Percentiles rank a stretch among this genome's conserved stretches.
Evolutionary conservation across 331 rosid species (phyloP).

Genomic region (Phaseolus coccineus): DNA sequence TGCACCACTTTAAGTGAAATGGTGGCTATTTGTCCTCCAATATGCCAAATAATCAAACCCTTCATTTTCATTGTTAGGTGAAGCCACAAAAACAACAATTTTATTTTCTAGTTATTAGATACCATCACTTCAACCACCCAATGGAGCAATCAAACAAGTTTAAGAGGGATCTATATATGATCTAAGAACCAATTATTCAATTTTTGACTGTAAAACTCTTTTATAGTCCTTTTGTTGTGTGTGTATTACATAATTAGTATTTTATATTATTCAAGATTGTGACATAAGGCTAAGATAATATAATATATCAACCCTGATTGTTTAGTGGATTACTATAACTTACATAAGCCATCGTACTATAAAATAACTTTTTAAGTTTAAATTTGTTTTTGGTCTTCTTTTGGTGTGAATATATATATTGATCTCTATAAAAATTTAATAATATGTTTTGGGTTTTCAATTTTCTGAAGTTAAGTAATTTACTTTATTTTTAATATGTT

Average conservation of each 20-base stretch:
- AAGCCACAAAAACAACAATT: background rate
- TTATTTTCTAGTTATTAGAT: background rate
- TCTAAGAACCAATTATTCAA: slow-evolving; percentile 36
- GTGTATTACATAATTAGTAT: background rate
- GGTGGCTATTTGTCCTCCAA: slow-evolving; percentile 27
- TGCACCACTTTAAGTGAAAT: slow-evolving; percentile 34
- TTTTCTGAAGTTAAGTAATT: too few species aligned
- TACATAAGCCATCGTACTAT: too few species aligned
- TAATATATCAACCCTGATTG: background rate
- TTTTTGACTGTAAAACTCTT: slow-evolving; percentile 17
- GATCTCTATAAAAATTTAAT: too few species aligned
- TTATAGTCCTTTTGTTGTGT: background rate
- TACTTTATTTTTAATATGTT: too few species aligned
- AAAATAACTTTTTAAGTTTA: too few species aligned
- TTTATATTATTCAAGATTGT: slow-evolving; percentile 16
- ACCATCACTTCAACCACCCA: background rate
- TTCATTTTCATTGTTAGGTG: slow-evolving; percentile 47
- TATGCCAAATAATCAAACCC: slow-evolving; percentile 31
- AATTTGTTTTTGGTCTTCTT: too few species aligned
- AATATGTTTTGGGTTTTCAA: too few species aligned
- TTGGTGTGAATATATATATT: too few species aligned
- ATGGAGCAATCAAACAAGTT: slow-evolving; percentile 1
- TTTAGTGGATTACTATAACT: too few species aligned
- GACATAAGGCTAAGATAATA: background rate
- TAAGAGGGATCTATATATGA: background rate